A percentile compares a stretch with the other conserved stretches of the same genome.
Conservation (phyloP, 2,329 filamentous ascomycete species). For the Fusarium sp. region DNA sequence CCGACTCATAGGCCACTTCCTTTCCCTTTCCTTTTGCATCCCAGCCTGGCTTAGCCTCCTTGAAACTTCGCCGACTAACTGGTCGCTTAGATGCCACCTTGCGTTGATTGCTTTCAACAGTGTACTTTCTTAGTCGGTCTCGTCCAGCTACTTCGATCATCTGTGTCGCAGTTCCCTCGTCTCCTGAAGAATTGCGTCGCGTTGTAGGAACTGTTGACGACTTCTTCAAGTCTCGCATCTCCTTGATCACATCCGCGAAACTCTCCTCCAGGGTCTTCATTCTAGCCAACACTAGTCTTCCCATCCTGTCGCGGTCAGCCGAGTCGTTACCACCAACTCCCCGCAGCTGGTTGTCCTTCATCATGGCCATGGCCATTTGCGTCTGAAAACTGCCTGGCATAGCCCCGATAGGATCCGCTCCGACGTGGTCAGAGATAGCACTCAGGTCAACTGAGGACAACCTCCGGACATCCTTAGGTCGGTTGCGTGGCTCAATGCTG, state of each 20-base stretch:
- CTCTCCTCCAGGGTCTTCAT: constrained; percentile 96
- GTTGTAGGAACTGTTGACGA: constrained; percentile 60
- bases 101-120: constrained; percentile 40
- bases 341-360: constrained; percentile 66
- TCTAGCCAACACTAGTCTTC: constrained; percentile 82
- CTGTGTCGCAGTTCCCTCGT: constrained; percentile 48
- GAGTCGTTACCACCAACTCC: constrained; percentile 52
- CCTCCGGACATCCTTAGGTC: constrained; percentile 54
- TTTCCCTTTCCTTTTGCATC: constrained; percentile 62
- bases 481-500: constrained; percentile 59
- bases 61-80: constrained; percentile 56
- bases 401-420: constrained; percentile 69
- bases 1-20: constrained; percentile 53
- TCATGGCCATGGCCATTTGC: constrained; percentile 79
- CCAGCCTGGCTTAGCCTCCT: constrained; percentile 52
- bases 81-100: constrained; percentile 50
- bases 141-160: constrained; percentile 51
- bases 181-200: constrained; percentile 63
- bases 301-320: constrained; percentile 73
- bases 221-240: constrained; percentile 74
- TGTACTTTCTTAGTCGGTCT: constrained; percentile 44
- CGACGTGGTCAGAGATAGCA: constrained; percentile 75
- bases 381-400: constrained; percentile 83
- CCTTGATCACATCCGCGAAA: constrained; percentile 85
- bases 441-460: constrained; percentile 77